Conservation (phyloP, 148 eudicot genomes). For the Pouteria glomerata region DNA sequence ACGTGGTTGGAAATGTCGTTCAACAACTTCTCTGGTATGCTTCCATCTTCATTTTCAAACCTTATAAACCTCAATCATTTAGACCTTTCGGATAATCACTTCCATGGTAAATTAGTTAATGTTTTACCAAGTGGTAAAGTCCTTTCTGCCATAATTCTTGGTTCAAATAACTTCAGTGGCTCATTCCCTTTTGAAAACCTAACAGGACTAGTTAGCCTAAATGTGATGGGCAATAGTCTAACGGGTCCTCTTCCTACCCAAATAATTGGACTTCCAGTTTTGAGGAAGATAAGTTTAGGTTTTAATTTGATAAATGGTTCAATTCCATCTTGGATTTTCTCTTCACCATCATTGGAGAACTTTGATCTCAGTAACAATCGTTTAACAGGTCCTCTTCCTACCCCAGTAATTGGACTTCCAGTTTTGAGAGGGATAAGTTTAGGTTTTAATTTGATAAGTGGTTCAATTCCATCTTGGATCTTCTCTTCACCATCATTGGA, state of each 20-base stretch:
- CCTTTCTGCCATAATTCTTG: background rate
- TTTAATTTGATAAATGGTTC: conserved; percentile 23
- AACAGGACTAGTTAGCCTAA: background rate
- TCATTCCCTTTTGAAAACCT: too few species aligned
- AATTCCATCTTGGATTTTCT: too few species aligned
- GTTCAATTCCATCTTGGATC: too few species aligned
- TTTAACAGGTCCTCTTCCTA: too few species aligned
- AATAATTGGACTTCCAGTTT: background rate
- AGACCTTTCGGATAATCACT: background rate
- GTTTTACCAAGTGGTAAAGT: background rate
- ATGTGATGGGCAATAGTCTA: background rate
- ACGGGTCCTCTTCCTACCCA: background rate
- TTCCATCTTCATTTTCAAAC: background rate
- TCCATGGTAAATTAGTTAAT: background rate
- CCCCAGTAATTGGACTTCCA: too few species aligned
- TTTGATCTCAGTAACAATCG: too few species aligned
- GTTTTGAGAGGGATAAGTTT: too few species aligned
- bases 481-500: conserved; percentile 8
- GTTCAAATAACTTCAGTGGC: background rate
- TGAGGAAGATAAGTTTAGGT: background rate
- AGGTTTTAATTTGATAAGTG: conserved; percentile 25
- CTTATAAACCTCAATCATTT: background rate
- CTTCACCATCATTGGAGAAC: too few species aligned
- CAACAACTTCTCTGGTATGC: background rate
- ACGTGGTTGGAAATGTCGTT: background rate